phyloP scores from a whole-genome alignment of 2,329 filamentous ascomycete genomes.

The Sporothrix pseudoabietina region DNA sequence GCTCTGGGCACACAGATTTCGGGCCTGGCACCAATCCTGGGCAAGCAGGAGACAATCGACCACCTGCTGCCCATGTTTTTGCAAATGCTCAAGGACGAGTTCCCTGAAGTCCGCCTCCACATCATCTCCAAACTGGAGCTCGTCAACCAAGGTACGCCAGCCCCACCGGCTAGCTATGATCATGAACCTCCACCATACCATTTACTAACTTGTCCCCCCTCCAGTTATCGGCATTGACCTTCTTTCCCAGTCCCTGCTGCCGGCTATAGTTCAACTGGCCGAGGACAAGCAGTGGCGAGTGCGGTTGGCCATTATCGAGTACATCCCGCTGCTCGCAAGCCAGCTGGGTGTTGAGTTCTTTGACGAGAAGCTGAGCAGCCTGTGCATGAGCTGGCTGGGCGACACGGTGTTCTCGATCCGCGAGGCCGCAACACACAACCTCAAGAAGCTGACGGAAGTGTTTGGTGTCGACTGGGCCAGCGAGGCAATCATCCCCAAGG shows the following conservation, averaged over 20 bases:
- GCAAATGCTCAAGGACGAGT: slow-evolving; percentile 99
- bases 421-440: slow-evolving; percentile 93
- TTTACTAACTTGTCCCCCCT: neutral
- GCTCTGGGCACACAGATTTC: slow-evolving; percentile 96
- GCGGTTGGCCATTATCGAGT: slow-evolving; percentile 96
- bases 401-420: slow-evolving; percentile 99
- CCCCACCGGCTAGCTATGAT: neutral
- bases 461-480: slow-evolving; percentile 98
- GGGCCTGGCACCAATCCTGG: slow-evolving; percentile 91
- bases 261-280: slow-evolving; percentile 93
- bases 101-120: slow-evolving; percentile 94
- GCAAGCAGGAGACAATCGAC: slow-evolving; percentile 97
- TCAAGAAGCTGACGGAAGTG: slow-evolving; percentile 98
- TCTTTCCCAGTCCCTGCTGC: slow-evolving; percentile 92
- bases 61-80: slow-evolving; percentile 98
- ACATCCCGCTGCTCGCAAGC: slow-evolving; percentile 92
- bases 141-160: slow-evolving; percentile 81
- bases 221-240: slow-evolving; percentile 95
- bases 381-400: slow-evolving; percentile 98
- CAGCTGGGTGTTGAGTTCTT: slow-evolving; percentile 98
- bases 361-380: slow-evolving; percentile 89
- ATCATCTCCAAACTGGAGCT: slow-evolving; percentile 99
- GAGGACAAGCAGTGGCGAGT: slow-evolving; percentile 99
- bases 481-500: slow-evolving; percentile 96
- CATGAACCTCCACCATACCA: slow-evolving; percentile 32